Conservation (phyloP, 352 stramenopile species). For the Phytopythium litorale region DNA sequence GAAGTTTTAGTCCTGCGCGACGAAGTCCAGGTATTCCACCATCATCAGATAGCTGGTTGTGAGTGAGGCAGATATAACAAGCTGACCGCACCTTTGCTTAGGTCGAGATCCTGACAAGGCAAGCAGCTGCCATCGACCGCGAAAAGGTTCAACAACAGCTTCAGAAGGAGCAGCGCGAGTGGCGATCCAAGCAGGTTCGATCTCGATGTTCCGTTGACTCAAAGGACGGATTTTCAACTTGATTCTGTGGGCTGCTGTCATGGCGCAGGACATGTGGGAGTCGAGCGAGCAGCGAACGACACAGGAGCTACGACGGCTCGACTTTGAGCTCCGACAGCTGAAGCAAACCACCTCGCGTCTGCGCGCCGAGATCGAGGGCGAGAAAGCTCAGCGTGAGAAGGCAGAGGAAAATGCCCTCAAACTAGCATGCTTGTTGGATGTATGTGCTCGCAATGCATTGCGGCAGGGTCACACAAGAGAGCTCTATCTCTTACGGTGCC, state of each 20-base stretch:
- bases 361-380: conserved; percentile 43
- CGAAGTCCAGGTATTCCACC: conserved; percentile 36
- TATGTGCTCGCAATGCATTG: conserved; percentile 11
- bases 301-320: conserved; percentile 44
- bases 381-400: conserved; percentile 42
- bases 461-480: too few relatives aligned
- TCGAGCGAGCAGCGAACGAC: conserved; percentile 28
- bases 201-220: not conserved
- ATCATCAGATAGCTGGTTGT: not conserved
- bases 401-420: conserved; percentile 28
- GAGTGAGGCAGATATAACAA: not conserved
- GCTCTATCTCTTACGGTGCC: not conserved
- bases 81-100: conserved; percentile 5
- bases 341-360: conserved; percentile 35
- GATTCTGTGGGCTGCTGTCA: not conserved
- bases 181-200: conserved; percentile 34
- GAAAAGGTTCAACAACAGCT: conserved; percentile 38
- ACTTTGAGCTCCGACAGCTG: conserved; percentile 47
- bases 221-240: not conserved
- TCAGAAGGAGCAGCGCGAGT: conserved; percentile 32
- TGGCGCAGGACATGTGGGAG: conserved; percentile 9
- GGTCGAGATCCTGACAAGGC: conserved; percentile 44
- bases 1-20: conserved; percentile 41
- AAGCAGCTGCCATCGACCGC: conserved; percentile 39
- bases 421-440: conserved; percentile 31